Conservation (phyloP, 352 stramenopile genomes). For the Pythium vanterpoolii region DNA sequence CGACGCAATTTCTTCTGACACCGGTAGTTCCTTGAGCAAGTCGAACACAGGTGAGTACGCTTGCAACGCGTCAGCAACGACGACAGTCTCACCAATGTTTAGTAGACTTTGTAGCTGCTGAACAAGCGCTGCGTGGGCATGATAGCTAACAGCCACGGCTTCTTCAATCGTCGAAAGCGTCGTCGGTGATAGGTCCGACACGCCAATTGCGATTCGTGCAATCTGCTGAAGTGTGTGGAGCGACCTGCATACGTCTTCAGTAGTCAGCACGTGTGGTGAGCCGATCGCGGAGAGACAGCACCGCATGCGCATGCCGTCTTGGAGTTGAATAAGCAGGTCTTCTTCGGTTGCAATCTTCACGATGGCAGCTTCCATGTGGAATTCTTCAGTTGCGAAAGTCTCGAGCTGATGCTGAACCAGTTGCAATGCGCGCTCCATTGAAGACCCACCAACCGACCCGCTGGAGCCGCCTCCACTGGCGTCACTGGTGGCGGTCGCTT, state of each 20-base stretch:
- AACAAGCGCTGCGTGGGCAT: not conserved
- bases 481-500: not conserved
- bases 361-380: constrained; percentile 28
- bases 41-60: constrained; percentile 2
- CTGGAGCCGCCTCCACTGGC: not conserved
- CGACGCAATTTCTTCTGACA: not conserved
- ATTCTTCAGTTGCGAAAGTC: constrained; percentile 41
- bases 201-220: not conserved
- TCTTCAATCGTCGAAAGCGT: not conserved
- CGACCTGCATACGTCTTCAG: constrained; percentile 22
- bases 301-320: constrained; percentile 31
- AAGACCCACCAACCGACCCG: not conserved
- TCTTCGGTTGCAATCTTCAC: constrained; percentile 28
- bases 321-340: constrained; percentile 38
- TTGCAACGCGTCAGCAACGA: not conserved
- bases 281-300: constrained; percentile 19
- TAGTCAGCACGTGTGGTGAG: constrained; percentile 12
- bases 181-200: not conserved
- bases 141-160: not conserved
- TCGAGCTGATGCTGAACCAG: constrained; percentile 48
- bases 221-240: constrained; percentile 32
- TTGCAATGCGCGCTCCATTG: constrained; percentile 31
- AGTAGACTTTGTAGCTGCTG: not conserved
- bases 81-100: not conserved
- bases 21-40: not conserved